phyloP scores from a whole-genome alignment of 2,329 filamentous ascomycete species.

The Rasamsonia emersonii region DNA sequence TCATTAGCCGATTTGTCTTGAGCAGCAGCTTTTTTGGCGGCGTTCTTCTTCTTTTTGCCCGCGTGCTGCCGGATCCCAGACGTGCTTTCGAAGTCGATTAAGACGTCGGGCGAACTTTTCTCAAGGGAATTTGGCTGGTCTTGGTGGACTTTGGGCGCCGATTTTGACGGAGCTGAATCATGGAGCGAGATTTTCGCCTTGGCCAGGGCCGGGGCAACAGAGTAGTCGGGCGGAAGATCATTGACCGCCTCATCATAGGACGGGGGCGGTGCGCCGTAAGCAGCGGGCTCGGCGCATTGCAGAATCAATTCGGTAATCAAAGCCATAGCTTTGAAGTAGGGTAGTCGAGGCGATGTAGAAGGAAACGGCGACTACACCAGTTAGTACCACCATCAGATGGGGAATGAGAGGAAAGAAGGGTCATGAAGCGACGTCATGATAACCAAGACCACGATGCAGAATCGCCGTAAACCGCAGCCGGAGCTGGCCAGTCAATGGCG shows the following conservation, averaged over 20 bases:
- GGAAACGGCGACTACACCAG: not conserved
- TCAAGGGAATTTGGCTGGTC: constrained; percentile 7
- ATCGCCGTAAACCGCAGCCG: not conserved
- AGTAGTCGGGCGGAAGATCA: constrained; percentile 28
- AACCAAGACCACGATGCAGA: not conserved
- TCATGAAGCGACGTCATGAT: not conserved
- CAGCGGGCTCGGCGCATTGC: constrained; percentile 8
- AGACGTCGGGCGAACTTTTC: constrained; percentile 5
- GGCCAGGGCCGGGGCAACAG: constrained; percentile 18
- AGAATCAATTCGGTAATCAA: constrained; percentile 6
- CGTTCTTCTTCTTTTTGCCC: constrained; percentile 22
- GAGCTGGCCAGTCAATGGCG: not conserved
- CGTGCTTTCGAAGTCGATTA: constrained; percentile 7
- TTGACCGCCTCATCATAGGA: constrained; percentile 23
- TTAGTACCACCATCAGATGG: constrained; percentile 3
- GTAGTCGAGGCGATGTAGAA: constrained; percentile 2
- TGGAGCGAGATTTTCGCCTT: constrained; percentile 12
- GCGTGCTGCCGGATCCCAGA: constrained; percentile 25
- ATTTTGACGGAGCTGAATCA: constrained; percentile 6
- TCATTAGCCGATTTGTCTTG: constrained; percentile 14
- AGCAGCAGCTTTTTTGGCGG: constrained; percentile 10
- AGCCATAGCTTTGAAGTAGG: constrained; percentile 6
- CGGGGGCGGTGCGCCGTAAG: constrained; percentile 20
- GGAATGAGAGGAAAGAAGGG: not conserved
- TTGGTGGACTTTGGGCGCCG: constrained; percentile 4